phyloP scores from a whole-genome alignment of 2,329 filamentous ascomycete species.

The Venturia asperata region DNA sequence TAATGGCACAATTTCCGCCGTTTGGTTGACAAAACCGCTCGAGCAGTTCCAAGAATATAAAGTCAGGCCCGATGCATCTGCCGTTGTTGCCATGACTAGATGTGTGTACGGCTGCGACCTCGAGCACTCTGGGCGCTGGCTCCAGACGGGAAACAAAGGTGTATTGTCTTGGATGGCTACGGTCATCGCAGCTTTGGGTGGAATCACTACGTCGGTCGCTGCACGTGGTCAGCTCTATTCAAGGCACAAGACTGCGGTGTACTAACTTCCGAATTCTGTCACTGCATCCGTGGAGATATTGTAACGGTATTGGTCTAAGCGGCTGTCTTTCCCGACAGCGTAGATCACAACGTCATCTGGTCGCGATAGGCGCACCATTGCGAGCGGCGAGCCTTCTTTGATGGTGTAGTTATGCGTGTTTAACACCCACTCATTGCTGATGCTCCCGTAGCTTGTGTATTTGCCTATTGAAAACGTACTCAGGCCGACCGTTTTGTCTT shows the following conservation, averaged over 20 bases:
- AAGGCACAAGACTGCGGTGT: not conserved
- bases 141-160: not conserved
- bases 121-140: not conserved
- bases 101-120: not conserved
- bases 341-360: not conserved
- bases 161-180: not conserved
- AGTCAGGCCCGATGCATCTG: not conserved
- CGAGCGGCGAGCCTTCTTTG: not conserved
- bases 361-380: not conserved
- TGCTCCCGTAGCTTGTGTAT: not conserved
- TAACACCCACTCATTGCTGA: not conserved
- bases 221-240: not conserved
- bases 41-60: conserved; percentile 5
- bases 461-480: not conserved
- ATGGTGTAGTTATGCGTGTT: not conserved
- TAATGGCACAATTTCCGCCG: not conserved
- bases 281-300: not conserved
- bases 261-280: conserved; percentile 1
- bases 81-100: not conserved
- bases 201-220: not conserved
- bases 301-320: not conserved
- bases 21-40: not conserved
- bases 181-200: not conserved
- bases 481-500: not conserved
- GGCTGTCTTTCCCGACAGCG: not conserved